phyloP scores from a whole-genome alignment of 495 filamentous ascomycete genomes.

The Achaetomiella virescens region DNA sequence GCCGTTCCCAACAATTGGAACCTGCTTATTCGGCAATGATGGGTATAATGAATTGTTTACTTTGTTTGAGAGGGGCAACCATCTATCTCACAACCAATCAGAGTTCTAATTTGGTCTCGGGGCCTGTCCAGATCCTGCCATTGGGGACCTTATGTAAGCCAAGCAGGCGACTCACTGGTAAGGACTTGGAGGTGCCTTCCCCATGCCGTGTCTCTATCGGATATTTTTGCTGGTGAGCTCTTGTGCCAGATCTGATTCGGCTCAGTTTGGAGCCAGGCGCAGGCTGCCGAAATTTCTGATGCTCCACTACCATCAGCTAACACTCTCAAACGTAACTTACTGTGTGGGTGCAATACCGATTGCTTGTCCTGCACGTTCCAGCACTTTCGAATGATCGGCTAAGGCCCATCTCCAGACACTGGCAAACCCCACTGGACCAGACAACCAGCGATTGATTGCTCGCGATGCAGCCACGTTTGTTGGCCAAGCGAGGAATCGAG shows the following conservation, averaged over 20 bases:
- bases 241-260: constrained; percentile 7
- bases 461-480: neutral
- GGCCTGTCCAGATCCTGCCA: neutral
- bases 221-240: neutral
- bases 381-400: neutral
- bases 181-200: neutral
- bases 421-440: neutral
- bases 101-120: neutral
- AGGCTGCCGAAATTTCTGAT: neutral
- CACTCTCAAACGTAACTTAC: neutral
- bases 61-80: neutral
- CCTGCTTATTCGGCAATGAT: neutral
- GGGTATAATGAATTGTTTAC: neutral
- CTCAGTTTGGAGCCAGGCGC: neutral
- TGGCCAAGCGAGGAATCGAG: neutral
- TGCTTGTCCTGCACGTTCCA: neutral
- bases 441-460: neutral
- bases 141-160: neutral
- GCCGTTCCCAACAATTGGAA: neutral
- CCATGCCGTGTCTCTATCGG: constrained; percentile 1
- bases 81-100: constrained; percentile 11
- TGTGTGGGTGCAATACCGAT: neutral
- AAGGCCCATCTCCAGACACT: neutral
- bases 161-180: neutral
- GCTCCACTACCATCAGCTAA: constrained; percentile 1